Evolutionary conservation across 306 rosid species (phyloP).

Genomic region (Rosa rugosa): DNA sequence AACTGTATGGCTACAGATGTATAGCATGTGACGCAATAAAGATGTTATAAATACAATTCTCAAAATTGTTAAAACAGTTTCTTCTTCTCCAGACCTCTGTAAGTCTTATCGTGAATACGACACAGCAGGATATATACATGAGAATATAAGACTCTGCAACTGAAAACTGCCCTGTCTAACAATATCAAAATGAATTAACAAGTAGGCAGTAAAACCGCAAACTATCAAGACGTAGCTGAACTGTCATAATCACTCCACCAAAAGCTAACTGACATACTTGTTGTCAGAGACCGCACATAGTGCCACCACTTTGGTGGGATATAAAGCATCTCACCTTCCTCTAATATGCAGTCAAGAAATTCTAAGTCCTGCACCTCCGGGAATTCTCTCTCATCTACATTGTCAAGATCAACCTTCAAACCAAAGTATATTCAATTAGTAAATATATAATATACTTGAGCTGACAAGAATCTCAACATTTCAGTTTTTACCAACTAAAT

Average conservation of each 20-base stretch:
- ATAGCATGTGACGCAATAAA: not conserved
- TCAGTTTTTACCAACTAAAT: not conserved
- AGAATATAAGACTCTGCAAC: not conserved
- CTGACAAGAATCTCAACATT: not conserved
- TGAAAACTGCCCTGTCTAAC: not conserved
- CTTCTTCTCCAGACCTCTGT: not conserved
- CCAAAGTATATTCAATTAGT: not conserved
- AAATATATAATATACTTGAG: not conserved
- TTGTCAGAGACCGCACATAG: slow-evolving; percentile 79
- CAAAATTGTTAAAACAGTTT: not conserved
- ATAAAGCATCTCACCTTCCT: slow-evolving; percentile 95
- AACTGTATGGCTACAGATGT: not conserved
- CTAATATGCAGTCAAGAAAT: slow-evolving; percentile 87
- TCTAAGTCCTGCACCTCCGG: slow-evolving; percentile 67
- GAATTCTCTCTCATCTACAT: slow-evolving; percentile 48
- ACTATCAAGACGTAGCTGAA: slow-evolving; percentile 46
- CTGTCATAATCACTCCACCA: slow-evolving; percentile 71
- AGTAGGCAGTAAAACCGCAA: slow-evolving; percentile 7
- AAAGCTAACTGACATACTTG: slow-evolving; percentile 89
- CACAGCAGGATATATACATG: slow-evolving; percentile 8
- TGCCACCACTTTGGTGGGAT: slow-evolving; percentile 99
- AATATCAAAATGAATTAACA: not conserved
- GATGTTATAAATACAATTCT: not conserved
- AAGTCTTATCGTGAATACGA: not conserved
- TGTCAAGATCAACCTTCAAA: slow-evolving; percentile 59